Evolutionary conservation across 1,139 yeast genomes (phyloP).

Genomic region (Candida glucosophila): DNA sequence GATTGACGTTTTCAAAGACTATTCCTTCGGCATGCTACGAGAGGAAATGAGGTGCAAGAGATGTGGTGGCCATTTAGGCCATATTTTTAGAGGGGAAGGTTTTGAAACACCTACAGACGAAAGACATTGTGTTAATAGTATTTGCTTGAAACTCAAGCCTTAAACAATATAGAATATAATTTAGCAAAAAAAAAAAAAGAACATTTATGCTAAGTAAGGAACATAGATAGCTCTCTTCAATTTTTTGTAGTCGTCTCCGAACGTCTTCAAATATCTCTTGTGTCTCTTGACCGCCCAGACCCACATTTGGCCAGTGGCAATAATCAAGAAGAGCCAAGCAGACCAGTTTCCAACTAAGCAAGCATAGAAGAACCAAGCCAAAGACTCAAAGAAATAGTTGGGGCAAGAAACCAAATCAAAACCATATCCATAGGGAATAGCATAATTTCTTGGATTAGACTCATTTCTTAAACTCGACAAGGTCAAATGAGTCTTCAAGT

Average conservation of each 20-base stretch:
- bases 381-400: constrained; percentile 81
- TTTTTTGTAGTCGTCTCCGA: constrained; percentile 70
- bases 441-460: constrained; percentile 13
- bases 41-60: constrained; percentile 80
- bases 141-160: constrained; percentile 58
- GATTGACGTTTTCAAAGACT: constrained; percentile 53
- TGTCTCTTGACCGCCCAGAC: constrained; percentile 74
- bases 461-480: constrained; percentile 49
- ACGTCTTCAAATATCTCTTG: constrained; percentile 54
- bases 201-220: constrained; percentile 32
- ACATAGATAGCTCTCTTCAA: constrained; percentile 55
- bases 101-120: constrained; percentile 82
- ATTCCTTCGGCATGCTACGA: constrained; percentile 63
- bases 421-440: constrained; percentile 32
- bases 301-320: constrained; percentile 73
- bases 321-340: constrained; percentile 57
- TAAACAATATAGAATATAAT: constrained; percentile 20
- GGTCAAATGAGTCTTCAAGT: constrained; percentile 58
- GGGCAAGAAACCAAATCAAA: constrained; percentile 53
- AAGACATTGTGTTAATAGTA: constrained; percentile 91
- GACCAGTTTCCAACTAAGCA: constrained; percentile 72
- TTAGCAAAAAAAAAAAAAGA: constrained; percentile 24
- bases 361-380: constrained; percentile 66
- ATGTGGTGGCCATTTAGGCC: constrained; percentile 94
- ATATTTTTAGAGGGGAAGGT: constrained; percentile 93